Evolutionary conservation across 768 basidiomycete species (phyloP).

Genomic region (Lactifluus rugatus): DNA sequence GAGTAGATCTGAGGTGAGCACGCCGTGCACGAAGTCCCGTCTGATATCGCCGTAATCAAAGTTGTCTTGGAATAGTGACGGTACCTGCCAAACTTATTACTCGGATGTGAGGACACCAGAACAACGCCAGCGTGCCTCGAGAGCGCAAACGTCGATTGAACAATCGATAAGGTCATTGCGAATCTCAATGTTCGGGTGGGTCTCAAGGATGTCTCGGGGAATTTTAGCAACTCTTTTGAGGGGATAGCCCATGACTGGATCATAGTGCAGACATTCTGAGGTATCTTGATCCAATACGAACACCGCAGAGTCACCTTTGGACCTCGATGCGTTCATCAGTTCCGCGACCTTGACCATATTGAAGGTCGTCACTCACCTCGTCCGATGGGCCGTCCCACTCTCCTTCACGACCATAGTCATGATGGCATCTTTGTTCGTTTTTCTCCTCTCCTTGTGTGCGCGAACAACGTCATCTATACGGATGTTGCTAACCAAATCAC

Average conservation of each 20-base stretch:
- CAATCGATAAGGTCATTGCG: constrained; percentile 84
- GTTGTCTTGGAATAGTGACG: constrained; percentile 95
- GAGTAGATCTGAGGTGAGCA: constrained; percentile 87
- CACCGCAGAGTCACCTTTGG: constrained; percentile 62
- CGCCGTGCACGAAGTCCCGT: constrained; percentile 87
- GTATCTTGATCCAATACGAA: constrained; percentile 71
- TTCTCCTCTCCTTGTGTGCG: constrained; percentile 79
- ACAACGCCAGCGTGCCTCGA: constrained; percentile 44
- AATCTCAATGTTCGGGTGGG: constrained; percentile 74
- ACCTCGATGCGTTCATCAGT: constrained; percentile 32
- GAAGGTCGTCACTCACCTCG: constrained; percentile 41
- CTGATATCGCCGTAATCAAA: constrained; percentile 94
- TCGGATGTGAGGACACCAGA: not conserved
- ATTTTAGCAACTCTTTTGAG: constrained; percentile 48
- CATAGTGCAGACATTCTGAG: constrained; percentile 78
- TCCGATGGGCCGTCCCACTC: constrained; percentile 59
- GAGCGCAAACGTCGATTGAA: constrained; percentile 87
- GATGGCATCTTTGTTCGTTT: constrained; percentile 83
- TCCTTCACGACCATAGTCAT: constrained; percentile 95
- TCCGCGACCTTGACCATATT: not conserved
- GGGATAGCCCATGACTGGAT: constrained; percentile 64
- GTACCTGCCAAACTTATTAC: constrained; percentile 45
- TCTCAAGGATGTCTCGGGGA: constrained; percentile 66
- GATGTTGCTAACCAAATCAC: constrained; percentile 89
- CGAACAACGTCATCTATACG: constrained; percentile 83